Base-by-base conservation (phyloP, 768 basidiomycete genomes). In the Pulveroboletus frians region DNA sequence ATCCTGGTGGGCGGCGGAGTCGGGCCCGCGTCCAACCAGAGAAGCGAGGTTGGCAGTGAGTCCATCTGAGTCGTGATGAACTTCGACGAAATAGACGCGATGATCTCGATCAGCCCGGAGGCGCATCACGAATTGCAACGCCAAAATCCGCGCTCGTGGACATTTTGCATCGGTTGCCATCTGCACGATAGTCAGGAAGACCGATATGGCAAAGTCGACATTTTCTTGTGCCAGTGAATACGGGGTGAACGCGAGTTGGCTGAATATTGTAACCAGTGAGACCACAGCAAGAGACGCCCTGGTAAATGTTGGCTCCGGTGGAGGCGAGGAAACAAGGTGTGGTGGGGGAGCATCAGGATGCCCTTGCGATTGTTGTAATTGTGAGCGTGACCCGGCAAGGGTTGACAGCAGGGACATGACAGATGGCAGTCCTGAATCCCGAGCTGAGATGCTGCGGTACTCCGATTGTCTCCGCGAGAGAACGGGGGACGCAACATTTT, bases 91-190 rank as follows among this genome's bases (percentile, higher is more conserved):
- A 65, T 84, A 96, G 35, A 98, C 60, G 10, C 85, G 76, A 61
- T 99, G 95, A 56, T 93, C 88, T 1, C 89, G 81, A 62, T 96
- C 94, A 1, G 88, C 92, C 47, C 95, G 77, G 17, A 98, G 72
- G 13, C 91, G 82, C 73, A 93, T 82, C 54, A 96, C 64, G 73
- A 95, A 96, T 62, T 92, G 90, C 17, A 98, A 71, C 4, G 85
- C 75, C 11, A 81, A 72, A 15, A 98, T 63, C 20, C 90, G 74
- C 0, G 86, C 84, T 35, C 79, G 73, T 0, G 80, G 57, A 9
- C 81, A 80, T 52, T 71, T 74, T 2, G 77, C 75, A 18, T 71
- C 63, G 0, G 67, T 59, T 4, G 77, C 60, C 13, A 85, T 64
- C 17, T 71, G 65, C 13, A 88, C 58, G 39, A 89, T 67, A 39